Conservation (phyloP, 345 rosid species). For the Pistacia vera region DNA sequence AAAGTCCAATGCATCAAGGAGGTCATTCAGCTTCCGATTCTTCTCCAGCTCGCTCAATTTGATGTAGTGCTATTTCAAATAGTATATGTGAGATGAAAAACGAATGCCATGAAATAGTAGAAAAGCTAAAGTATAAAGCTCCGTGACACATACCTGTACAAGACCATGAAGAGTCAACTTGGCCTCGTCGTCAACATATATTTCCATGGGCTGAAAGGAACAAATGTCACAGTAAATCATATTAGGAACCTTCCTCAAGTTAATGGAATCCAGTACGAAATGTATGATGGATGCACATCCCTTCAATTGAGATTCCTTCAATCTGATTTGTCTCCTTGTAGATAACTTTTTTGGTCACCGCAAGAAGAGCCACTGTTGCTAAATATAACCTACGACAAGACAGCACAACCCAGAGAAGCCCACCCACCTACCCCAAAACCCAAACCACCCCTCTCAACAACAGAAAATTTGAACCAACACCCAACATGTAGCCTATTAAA, state of each 20-base stretch:
- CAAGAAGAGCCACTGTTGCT: conserved; percentile 30
- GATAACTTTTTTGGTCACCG: conserved; percentile 27
- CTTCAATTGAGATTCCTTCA: conserved; percentile 52
- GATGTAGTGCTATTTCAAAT: conserved; percentile 80
- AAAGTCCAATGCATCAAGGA: conserved; percentile 97
- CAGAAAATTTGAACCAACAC: conserved; percentile 5
- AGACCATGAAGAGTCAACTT: conserved; percentile 99
- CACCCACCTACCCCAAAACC: neutral
- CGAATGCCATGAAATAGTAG: neutral
- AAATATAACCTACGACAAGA: conserved; percentile 19
- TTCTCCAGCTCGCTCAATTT: conserved; percentile 94
- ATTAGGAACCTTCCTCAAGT: conserved; percentile 73
- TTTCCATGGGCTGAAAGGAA: conserved; percentile 99
- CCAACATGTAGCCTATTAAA: neutral
- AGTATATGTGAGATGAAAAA: neutral
- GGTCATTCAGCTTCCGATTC: conserved; percentile 94
- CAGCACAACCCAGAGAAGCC: conserved; percentile 13
- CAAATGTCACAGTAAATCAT: conserved; percentile 71
- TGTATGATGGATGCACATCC: conserved; percentile 57
- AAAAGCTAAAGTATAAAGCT: neutral
- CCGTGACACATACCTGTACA: conserved; percentile 67
- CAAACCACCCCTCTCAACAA: conserved; percentile 10
- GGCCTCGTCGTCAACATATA: conserved; percentile 97
- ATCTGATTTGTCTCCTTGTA: conserved; percentile 46
- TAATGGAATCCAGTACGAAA: conserved; percentile 67